These are phyloP conservation scores for Paxillus ammoniavirescens DNA, from an alignment of 768 basidiomycete genomes.

Conservation along the genomic window DNA sequence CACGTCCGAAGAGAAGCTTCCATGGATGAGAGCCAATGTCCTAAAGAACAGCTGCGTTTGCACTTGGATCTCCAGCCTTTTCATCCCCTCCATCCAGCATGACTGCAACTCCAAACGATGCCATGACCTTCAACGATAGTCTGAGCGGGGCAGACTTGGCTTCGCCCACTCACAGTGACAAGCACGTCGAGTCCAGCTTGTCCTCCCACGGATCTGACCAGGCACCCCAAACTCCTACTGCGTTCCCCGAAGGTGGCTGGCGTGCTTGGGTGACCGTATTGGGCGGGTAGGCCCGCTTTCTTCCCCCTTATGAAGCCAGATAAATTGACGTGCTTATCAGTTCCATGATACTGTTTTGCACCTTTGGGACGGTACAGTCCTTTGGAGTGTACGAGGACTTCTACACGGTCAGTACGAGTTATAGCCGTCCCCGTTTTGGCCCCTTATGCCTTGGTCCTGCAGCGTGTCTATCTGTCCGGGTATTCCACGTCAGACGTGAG, in stretches of 20 bases:
- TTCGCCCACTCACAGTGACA: not conserved
- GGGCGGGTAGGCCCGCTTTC: slow-evolving; percentile 38
- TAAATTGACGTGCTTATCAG: slow-evolving; percentile 21
- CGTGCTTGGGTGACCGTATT: slow-evolving; percentile 46
- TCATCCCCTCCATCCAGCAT: slow-evolving; percentile 1
- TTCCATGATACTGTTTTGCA: slow-evolving; percentile 44
- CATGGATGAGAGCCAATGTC: slow-evolving; percentile 1
- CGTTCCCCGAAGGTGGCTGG: slow-evolving; percentile 45
- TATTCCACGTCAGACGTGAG: slow-evolving; percentile 44
- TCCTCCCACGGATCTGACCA: not conserved
- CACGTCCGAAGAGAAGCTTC: slow-evolving; percentile 12
- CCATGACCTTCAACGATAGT: not conserved
- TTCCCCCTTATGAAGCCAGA: not conserved
- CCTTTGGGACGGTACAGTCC: slow-evolving; percentile 48
- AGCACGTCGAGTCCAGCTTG: not conserved
- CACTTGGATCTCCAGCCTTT: not conserved
- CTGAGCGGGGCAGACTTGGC: not conserved
- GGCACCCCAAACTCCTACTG: slow-evolving; percentile 2
- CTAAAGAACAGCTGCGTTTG: slow-evolving; percentile 9
- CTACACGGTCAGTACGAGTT: slow-evolving; percentile 36
- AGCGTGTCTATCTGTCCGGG: slow-evolving; percentile 38
- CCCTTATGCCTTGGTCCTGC: not conserved
- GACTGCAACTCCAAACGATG: slow-evolving; percentile 1
- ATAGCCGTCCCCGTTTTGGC: not conserved
- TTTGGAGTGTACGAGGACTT: slow-evolving; percentile 53